Evolutionary conservation across 768 basidiomycete species (phyloP).

Genomic region (Russula sp.): DNA sequence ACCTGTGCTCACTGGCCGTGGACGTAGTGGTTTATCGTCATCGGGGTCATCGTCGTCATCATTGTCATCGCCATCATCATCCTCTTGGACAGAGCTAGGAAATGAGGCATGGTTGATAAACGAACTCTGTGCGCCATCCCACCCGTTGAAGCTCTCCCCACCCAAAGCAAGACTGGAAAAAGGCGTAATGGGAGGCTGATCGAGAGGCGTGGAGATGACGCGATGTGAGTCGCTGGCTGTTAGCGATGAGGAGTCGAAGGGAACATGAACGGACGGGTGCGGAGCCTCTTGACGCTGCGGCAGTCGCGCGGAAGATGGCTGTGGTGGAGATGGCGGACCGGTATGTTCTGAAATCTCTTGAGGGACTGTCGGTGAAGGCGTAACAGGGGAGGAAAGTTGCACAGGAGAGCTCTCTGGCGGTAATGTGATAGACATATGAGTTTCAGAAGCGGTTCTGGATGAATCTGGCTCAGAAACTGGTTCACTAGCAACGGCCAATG

Average conservation of each 20-base stretch:
- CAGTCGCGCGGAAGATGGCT: constrained; percentile 18
- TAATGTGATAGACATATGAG: constrained; percentile 21
- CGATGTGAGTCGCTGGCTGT: constrained; percentile 13
- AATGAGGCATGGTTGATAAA: constrained; percentile 28
- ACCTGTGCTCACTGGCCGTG: constrained; percentile 25
- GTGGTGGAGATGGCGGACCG: constrained; percentile 13
- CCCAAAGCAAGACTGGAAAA: constrained; percentile 42
- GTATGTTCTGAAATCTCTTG: constrained; percentile 8
- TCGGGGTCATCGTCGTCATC: constrained; percentile 24
- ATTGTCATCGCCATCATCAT: constrained; percentile 15
- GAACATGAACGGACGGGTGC: constrained; percentile 9
- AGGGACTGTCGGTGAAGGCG: constrained; percentile 9
- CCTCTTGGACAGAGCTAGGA: not conserved
- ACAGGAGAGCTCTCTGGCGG: not conserved
- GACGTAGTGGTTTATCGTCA: constrained; percentile 28
- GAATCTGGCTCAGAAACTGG: not conserved
- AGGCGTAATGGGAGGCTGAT: constrained; percentile 26
- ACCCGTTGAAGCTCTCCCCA: constrained; percentile 41
- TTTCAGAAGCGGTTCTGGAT: constrained; percentile 16
- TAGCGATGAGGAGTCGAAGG: constrained; percentile 1
- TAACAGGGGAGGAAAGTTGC: constrained; percentile 3
- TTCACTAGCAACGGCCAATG: constrained; percentile 22
- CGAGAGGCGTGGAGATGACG: constrained; percentile 27
- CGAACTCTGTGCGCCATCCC: constrained; percentile 36
- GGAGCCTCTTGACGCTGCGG: constrained; percentile 18